Conservation (phyloP, 306 rosid genomes). For the Pueraria montana region DNA sequence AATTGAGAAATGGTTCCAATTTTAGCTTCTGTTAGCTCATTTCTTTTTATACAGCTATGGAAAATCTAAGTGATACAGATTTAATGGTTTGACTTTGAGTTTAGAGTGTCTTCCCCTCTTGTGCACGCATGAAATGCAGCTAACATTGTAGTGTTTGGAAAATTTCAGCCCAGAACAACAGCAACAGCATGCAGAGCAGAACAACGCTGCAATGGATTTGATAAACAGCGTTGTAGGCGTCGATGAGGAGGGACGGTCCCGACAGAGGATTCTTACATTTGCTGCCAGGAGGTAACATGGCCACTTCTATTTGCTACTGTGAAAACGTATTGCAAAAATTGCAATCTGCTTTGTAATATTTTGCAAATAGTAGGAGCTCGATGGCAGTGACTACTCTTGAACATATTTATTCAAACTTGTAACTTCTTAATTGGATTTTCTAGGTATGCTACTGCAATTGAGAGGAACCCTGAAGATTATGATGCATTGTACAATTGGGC, state of each 20-base stretch:
- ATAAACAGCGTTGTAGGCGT: conserved; percentile 86
- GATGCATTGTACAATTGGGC: conserved; percentile 99
- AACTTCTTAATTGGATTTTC: conserved; percentile 43
- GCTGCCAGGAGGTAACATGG: conserved; percentile 90
- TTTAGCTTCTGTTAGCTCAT: background rate
- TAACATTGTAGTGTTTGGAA: conserved; percentile 44
- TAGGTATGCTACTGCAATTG: conserved; percentile 96
- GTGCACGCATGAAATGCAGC: conserved; percentile 1
- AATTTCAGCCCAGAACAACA: conserved; percentile 68
- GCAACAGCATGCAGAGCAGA: conserved; percentile 67
- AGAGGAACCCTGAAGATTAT: conserved; percentile 93
- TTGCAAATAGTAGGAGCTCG: conserved; percentile 15
- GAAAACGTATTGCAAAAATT: background rate
- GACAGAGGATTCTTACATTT: conserved; percentile 94
- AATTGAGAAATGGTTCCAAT: conserved; percentile 11
- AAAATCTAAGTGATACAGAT: background rate
- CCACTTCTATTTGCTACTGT: conserved; percentile 24
- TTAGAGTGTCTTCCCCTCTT: conserved; percentile 14
- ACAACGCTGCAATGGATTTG: conserved; percentile 90
- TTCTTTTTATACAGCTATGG: background rate
- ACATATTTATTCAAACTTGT: conserved; percentile 37
- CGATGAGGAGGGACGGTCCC: conserved; percentile 97
- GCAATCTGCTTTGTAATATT: conserved; percentile 24
- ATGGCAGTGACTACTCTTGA: background rate
- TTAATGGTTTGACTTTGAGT: conserved; percentile 40